phyloP scores from a whole-genome alignment of 345 rosid genomes.

The Eucalyptus erythrocorys region DNA sequence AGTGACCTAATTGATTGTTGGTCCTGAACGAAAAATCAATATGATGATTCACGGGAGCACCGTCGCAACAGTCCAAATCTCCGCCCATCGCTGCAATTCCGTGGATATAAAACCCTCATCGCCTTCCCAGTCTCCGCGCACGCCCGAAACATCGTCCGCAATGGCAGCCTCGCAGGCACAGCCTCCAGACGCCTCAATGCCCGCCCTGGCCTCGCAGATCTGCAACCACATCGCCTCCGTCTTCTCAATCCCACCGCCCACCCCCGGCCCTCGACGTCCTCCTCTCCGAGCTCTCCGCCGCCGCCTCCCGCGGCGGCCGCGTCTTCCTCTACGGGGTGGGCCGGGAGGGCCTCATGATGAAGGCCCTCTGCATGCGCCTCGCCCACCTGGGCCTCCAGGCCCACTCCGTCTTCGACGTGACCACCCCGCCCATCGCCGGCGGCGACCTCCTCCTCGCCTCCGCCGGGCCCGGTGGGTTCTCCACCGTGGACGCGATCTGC shows the following conservation, averaged over 20 bases:
- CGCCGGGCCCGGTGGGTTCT: slow-evolving; percentile 78
- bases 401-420: slow-evolving; percentile 73
- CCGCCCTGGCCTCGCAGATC: slow-evolving; percentile 38
- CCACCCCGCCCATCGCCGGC: slow-evolving; percentile 62
- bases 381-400: slow-evolving; percentile 71
- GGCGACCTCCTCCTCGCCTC: slow-evolving; percentile 68
- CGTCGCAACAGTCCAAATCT: background rate
- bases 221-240: slow-evolving; percentile 53
- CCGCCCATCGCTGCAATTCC: background rate
- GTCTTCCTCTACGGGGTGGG: slow-evolving; percentile 85
- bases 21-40: background rate
- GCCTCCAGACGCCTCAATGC: background rate
- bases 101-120: background rate
- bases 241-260: slow-evolving; percentile 29
- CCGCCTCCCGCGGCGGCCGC: slow-evolving; percentile 27
- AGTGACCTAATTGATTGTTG: background rate
- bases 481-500: slow-evolving; percentile 81
- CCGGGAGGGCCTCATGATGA: slow-evolving; percentile 83
- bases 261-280: slow-evolving; percentile 41
- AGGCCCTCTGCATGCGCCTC: slow-evolving; percentile 78
- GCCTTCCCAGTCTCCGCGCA: background rate
- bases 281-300: slow-evolving; percentile 30
- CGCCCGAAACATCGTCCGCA: background rate
- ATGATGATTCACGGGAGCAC: background rate
- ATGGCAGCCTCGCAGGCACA: background rate